phyloP scores from a whole-genome alignment of 2,329 filamentous ascomycete species.

The Colletotrichum sidae region DNA sequence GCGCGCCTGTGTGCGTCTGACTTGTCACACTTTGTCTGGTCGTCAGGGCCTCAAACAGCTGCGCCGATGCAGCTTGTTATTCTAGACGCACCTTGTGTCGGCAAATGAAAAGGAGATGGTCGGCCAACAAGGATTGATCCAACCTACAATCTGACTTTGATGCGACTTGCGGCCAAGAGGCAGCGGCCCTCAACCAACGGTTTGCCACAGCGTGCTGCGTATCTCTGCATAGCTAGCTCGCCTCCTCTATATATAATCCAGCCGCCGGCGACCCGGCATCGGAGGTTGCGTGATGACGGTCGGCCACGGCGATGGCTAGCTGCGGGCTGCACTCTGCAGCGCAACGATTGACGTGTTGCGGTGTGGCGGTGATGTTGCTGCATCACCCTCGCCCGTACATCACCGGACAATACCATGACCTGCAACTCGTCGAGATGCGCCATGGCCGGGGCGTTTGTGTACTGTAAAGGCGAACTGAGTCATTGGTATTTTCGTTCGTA shows the following conservation, averaged over 20 bases:
- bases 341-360: conserved; percentile 15
- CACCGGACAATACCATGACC: neutral
- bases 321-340: conserved; percentile 17
- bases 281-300: neutral
- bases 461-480: conserved; percentile 22
- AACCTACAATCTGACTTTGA: too few relatives aligned
- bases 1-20: conserved; percentile 30
- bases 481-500: conserved; percentile 2
- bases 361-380: conserved; percentile 18
- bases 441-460: conserved; percentile 17
- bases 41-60: conserved; percentile 29
- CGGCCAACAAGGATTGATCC: conserved; percentile 16
- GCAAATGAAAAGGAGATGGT: conserved; percentile 30
- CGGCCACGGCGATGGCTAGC: neutral
- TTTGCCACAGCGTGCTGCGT: conserved; percentile 34
- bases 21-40: conserved; percentile 31
- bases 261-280: conserved; percentile 6
- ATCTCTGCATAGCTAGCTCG: conserved; percentile 26
- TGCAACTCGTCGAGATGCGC: conserved; percentile 9
- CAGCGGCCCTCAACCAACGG: conserved; percentile 25
- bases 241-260: neutral
- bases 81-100: conserved; percentile 21
- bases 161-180: neutral
- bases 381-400: conserved; percentile 14
- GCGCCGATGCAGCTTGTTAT: conserved; percentile 17